These are phyloP conservation scores for Eucalyptus shirleyi DNA, from an alignment of 345 rosid genomes.

Conservation along the genomic window DNA sequence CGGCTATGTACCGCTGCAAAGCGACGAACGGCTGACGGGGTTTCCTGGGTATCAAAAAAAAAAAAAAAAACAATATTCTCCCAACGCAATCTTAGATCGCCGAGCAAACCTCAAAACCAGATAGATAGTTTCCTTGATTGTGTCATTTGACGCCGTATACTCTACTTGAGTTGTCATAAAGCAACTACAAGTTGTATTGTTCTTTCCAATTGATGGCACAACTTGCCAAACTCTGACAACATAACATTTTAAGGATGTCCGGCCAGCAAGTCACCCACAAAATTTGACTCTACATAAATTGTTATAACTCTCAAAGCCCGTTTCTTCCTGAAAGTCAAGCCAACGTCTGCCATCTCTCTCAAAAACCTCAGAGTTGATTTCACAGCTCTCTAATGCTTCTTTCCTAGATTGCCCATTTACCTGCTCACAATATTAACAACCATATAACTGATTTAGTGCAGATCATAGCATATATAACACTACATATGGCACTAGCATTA, in stretches of 20 bases:
- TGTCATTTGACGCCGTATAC: background rate
- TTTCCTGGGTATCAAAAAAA: no score
- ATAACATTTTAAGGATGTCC: background rate
- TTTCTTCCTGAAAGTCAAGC: background rate
- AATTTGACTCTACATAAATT: background rate
- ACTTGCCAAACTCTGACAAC: background rate
- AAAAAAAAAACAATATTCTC: background rate
- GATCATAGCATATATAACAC: background rate
- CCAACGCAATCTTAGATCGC: background rate
- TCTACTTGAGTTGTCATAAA: background rate
- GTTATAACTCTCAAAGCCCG: background rate
- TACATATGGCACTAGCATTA: background rate
- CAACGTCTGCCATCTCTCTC: background rate
- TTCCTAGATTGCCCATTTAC: background rate
- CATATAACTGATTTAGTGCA: background rate
- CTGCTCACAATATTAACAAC: background rate
- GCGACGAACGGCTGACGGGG: no score
- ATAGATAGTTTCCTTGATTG: background rate
- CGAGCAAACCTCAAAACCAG: background rate
- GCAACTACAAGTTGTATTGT: background rate
- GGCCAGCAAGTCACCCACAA: background rate
- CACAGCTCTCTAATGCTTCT: background rate
- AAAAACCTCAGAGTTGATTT: background rate
- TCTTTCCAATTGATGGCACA: background rate
- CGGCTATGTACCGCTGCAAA: no score